Percentiles rank a stretch among this genome's conserved stretches.
Evolutionary conservation across 768 basidiomycete genomes (phyloP).

Genomic region (Leccinum imitatum): DNA sequence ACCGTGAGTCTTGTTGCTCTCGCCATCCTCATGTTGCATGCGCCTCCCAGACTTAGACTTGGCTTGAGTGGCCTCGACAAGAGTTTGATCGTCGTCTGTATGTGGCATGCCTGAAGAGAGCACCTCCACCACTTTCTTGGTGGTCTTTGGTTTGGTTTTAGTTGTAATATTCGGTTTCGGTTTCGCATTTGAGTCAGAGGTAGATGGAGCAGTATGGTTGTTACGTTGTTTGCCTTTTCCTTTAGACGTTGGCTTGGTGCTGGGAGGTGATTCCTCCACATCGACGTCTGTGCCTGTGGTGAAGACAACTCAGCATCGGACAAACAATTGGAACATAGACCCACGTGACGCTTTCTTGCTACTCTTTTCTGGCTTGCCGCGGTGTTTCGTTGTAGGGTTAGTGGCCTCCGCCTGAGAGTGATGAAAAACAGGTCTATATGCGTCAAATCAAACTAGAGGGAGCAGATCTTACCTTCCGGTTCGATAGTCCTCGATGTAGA

Average conservation of each 20-base stretch:
- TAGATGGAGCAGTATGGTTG: not conserved
- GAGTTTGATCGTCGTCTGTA: too few species aligned
- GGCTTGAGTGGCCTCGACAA: too few species aligned
- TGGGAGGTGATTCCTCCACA: conserved; percentile 1
- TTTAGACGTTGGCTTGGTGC: conserved; percentile 10
- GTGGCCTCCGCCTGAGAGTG: not conserved
- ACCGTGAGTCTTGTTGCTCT: too few species aligned
- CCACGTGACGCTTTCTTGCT: conserved; percentile 14
- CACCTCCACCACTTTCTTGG: too few species aligned
- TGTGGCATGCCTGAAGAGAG: too few species aligned
- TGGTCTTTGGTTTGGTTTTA: too few species aligned
- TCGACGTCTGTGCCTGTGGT: conserved; percentile 1
- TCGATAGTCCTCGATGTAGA: too few species aligned
- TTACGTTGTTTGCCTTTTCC: conserved; percentile 6
- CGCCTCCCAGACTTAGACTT: too few species aligned
- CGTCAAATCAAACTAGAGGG: not conserved
- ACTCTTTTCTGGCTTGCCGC: conserved; percentile 11
- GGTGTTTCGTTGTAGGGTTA: conserved; percentile 19
- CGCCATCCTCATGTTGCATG: too few species aligned
- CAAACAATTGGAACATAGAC: not conserved
- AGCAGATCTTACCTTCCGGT: conserved; percentile 3
- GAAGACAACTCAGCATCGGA: not conserved
- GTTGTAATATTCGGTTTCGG: too few species aligned
- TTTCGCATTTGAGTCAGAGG: too few species aligned
- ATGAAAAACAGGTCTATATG: not conserved